A percentile compares a stretch with the other conserved stretches of the same genome.
Evolutionary conservation across 257 asterid species (phyloP).

Genomic region (Fraxinus quadrangulata): DNA sequence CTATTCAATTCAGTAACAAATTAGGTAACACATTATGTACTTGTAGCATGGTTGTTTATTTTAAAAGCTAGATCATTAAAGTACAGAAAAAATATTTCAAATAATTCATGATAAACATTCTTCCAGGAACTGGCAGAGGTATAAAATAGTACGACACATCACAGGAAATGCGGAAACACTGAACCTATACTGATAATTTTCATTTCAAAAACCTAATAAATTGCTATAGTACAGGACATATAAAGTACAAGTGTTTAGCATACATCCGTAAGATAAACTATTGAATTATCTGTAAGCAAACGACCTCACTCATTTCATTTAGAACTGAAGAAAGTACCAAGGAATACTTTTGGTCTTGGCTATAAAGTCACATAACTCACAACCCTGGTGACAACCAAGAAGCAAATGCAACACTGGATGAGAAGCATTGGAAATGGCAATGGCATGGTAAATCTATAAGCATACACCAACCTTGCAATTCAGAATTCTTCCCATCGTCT

Average conservation of each 20-base stretch:
- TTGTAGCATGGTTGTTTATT: too few species aligned
- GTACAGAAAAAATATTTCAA: background rate
- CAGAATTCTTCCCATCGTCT: slow-evolving; percentile 57
- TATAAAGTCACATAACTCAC: slow-evolving; percentile 16
- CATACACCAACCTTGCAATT: slow-evolving; percentile 54
- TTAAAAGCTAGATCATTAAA: slow-evolving; percentile 7
- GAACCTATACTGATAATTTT: background rate
- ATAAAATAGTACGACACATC: background rate
- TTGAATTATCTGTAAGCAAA: slow-evolving; percentile 12
- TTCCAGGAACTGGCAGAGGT: background rate
- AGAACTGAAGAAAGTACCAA: slow-evolving; percentile 7
- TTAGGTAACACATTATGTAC: too few species aligned
- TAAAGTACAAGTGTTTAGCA: background rate
- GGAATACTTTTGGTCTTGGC: slow-evolving; percentile 5
- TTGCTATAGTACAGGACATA: background rate
- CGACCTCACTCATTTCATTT: slow-evolving; percentile 14
- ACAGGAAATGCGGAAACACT: background rate
- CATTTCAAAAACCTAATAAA: background rate
- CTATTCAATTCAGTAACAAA: too few species aligned
- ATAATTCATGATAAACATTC: background rate
- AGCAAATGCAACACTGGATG: slow-evolving; percentile 5
- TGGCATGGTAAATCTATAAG: slow-evolving; percentile 9
- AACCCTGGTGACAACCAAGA: slow-evolving; percentile 19
- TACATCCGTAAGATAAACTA: slow-evolving; percentile 18
- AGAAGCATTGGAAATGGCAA: slow-evolving; percentile 17